Evolutionary conservation across 2,329 filamentous ascomycete species (phyloP).

Genomic region (Escovopsis weberi): DNA sequence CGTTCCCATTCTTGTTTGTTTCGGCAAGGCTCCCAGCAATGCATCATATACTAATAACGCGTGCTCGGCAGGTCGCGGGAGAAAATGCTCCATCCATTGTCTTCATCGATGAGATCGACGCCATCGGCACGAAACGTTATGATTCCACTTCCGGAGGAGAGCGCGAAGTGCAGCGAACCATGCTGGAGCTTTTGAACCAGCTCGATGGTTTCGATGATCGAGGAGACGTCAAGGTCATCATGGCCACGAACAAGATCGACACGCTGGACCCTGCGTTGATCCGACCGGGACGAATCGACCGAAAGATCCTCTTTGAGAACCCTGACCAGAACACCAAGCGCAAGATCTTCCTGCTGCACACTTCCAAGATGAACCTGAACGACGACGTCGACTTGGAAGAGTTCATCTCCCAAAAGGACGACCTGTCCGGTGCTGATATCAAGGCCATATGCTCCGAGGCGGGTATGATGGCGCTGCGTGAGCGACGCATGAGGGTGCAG

Average conservation of each 20-base stretch:
- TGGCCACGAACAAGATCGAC: conserved; percentile 99
- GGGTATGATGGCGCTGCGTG: conserved; percentile 81
- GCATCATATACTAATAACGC: conserved; percentile 37
- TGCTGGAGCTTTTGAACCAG: conserved; percentile 96
- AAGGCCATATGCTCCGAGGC: conserved; percentile 98
- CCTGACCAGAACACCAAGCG: conserved; percentile 73
- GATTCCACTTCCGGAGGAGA: conserved; percentile 95
- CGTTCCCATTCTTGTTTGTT: conserved; percentile 99
- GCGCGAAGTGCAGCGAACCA: conserved; percentile 93
- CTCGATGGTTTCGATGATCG: conserved; percentile 97
- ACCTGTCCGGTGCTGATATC: conserved; percentile 92
- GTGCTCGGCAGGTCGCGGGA: conserved; percentile 44
- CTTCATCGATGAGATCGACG: conserved; percentile 98
- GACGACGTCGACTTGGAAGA: conserved; percentile 97
- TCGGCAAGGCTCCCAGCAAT: conserved; percentile 94
- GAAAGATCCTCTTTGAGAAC: conserved; percentile 74
- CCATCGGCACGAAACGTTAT: conserved; percentile 97
- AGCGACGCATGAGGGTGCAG: conserved; percentile 94
- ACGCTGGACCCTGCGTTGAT: conserved; percentile 92
- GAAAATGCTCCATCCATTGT: conserved; percentile 96
- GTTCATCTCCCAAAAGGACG: conserved; percentile 97
- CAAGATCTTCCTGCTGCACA: conserved; percentile 98
- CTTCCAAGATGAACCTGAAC: conserved; percentile 93
- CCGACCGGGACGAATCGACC: conserved; percentile 91
- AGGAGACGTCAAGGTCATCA: conserved; percentile 97